Evolutionary conservation across 306 rosid species (phyloP).

Genomic region (Leucaena leucocephala): DNA sequence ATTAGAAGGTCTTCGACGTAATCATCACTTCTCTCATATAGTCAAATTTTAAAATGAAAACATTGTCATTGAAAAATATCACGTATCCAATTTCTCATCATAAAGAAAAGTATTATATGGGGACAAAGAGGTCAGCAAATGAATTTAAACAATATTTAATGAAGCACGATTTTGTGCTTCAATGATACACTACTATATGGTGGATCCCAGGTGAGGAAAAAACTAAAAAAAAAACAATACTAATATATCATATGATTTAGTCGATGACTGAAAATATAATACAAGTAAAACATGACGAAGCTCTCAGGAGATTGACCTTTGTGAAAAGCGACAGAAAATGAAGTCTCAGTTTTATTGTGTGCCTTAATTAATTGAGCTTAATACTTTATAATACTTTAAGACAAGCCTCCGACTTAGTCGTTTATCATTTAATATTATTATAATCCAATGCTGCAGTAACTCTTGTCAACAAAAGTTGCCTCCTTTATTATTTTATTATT

Average conservation of each 20-base stretch:
- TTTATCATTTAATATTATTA: background rate
- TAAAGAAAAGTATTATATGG: background rate
- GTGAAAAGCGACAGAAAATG: conserved; percentile 15
- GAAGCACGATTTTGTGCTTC: background rate
- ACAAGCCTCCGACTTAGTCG: background rate
- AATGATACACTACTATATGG: background rate
- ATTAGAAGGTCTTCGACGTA: background rate
- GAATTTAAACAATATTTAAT: background rate
- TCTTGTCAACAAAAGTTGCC: background rate
- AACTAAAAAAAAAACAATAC: background rate
- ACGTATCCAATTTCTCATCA: background rate
- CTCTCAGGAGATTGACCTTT: conserved; percentile 1
- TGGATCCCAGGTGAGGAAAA: conserved; percentile 8
- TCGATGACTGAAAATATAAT: background rate
- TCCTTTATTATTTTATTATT: background rate
- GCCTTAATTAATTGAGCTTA: background rate
- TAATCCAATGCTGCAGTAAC: too few species aligned
- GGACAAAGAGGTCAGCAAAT: background rate
- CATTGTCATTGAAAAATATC: background rate
- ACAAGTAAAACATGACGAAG: conserved; percentile 9
- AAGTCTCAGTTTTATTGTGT: background rate
- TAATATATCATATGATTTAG: background rate
- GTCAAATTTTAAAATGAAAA: background rate
- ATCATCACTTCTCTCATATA: background rate
- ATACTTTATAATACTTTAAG: background rate